Evolutionary conservation across 108 stramenopile genomes (phyloP), one percentile per base, ranked within the genome.

Genomic region (Schizochytrium sp.): DNA sequence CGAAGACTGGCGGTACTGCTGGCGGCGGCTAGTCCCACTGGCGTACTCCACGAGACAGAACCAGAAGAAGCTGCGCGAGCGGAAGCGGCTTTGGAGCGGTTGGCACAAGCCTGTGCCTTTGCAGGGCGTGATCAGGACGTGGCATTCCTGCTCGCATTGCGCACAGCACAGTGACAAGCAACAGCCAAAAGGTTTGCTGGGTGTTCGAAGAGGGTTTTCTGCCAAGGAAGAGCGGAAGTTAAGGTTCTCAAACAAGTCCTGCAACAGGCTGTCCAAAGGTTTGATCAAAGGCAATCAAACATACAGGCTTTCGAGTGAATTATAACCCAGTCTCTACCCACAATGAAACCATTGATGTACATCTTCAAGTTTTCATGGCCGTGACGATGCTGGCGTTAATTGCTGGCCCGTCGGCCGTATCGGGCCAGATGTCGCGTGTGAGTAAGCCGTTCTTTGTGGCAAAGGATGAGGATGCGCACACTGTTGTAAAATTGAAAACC

Each of bases 401-500:
- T 28, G 28, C 28, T 28, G 28, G 28, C 28, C 28, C 28, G 28
- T 28, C 28, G 28, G 28, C 28, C 28, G 28, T 28, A 28, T 28
- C 59, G 53, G 76, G 28, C 45, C 47, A 83, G 76, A 53, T 19
- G 17, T 55, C 76, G 76, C 76, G 76, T 5, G 76, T 2, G 38
- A 1, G 7, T 53, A 55, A 49, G 76, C 76, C 76, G 8, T 55
- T 83, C 47, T 83, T 83, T 53, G 53, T 83, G 15, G 76, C 50
- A 47, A 83, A 83, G 53, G 76, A 83, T 53, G 76, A 83, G 76
- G 76, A 83, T 47, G 76, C 50, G 28, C 53, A 49, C 47, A 83
- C 47, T 40, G 53, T 83, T 38, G 53, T 83, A 47, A 83, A 83
- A 53, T n/a, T 83, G 8, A 17, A 40, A n/a, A 83, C 50, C 53